Evolutionary conservation across 2,329 filamentous ascomycete genomes (phyloP).

Genomic region (Cryoendolithus antarcticus): DNA sequence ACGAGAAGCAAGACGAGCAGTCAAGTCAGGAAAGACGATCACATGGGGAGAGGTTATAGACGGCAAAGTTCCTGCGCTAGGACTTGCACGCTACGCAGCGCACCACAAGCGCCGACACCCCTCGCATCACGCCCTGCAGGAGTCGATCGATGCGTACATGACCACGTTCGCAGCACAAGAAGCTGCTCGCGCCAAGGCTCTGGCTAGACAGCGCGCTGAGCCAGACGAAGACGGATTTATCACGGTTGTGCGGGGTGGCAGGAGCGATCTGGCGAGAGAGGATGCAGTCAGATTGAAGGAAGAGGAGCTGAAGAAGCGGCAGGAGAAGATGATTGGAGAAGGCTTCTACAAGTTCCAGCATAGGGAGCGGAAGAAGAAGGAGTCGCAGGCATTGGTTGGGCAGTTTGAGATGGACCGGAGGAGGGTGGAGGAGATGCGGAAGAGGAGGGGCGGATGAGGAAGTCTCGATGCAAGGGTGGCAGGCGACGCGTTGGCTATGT

Average conservation of each 20-base stretch:
- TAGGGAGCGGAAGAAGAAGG: conserved; percentile 65
- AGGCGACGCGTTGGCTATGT: no score
- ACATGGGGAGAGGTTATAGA: conserved; percentile 55
- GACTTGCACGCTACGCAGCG: conserved; percentile 39
- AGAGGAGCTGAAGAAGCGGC: conserved; percentile 49
- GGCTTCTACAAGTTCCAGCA: conserved; percentile 80
- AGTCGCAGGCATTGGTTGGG: conserved; percentile 55
- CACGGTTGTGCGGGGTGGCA: conserved; percentile 71
- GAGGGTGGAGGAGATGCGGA: conserved; percentile 59
- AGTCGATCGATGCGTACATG: conserved; percentile 75
- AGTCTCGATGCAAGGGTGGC: conserved; percentile 16
- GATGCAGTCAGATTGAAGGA: conserved; percentile 53
- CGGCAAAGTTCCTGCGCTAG: conserved; percentile 46
- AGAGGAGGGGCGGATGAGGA: conserved; percentile 49
- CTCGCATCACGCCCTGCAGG: conserved; percentile 52
- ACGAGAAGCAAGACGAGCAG: conserved; percentile 57
- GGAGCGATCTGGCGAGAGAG: conserved; percentile 57
- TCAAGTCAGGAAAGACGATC: conserved; percentile 46
- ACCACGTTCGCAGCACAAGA: conserved; percentile 57
- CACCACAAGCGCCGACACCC: conserved; percentile 66
- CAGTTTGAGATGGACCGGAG: conserved; percentile 66
- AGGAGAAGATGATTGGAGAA: conserved; percentile 50
- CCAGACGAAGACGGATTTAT: conserved; percentile 94
- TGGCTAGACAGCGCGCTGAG: conserved; percentile 55
- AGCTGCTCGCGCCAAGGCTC: conserved; percentile 51